A percentile compares a stretch with the other conserved stretches of the same genome.
Evolutionary conservation across 2,329 filamentous ascomycete species (phyloP).

Genomic region (Talaromyces sp.): DNA sequence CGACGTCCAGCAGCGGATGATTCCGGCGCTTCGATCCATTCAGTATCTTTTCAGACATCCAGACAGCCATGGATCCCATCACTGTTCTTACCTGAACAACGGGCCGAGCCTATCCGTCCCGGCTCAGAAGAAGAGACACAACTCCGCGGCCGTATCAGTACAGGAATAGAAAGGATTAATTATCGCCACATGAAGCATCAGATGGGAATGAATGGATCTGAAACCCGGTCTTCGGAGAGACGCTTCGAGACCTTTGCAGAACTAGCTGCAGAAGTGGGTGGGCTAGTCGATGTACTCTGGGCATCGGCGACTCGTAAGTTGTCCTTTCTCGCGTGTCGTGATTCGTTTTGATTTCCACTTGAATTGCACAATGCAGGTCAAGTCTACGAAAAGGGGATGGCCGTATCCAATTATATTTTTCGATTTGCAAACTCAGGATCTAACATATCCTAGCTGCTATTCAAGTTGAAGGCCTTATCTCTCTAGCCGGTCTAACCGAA

Average conservation of each 20-base stretch:
- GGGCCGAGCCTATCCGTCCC: slow-evolving; percentile 55
- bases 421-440: too few species aligned
- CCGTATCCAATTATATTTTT: too few species aligned
- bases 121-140: slow-evolving; percentile 61
- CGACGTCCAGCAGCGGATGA: neutral
- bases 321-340: neutral
- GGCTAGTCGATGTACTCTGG: slow-evolving; percentile 80
- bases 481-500: slow-evolving; percentile 71
- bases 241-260: slow-evolving; percentile 68
- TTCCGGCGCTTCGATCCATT: neutral
- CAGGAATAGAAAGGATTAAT: slow-evolving; percentile 20
- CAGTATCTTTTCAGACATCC: neutral
- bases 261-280: slow-evolving; percentile 73
- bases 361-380: too few species aligned
- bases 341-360: neutral
- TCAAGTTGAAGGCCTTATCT: slow-evolving; percentile 82
- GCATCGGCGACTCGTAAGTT: slow-evolving; percentile 79
- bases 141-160: slow-evolving; percentile 19
- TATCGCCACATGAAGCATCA: slow-evolving; percentile 43
- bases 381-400: too few species aligned
- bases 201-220: slow-evolving; percentile 31
- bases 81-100: slow-evolving; percentile 52
- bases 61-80: slow-evolving; percentile 26
- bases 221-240: slow-evolving; percentile 37
- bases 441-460: slow-evolving; percentile 63